Conservation (phyloP, 306 rosid species). For the Trifolium pratense region DNA sequence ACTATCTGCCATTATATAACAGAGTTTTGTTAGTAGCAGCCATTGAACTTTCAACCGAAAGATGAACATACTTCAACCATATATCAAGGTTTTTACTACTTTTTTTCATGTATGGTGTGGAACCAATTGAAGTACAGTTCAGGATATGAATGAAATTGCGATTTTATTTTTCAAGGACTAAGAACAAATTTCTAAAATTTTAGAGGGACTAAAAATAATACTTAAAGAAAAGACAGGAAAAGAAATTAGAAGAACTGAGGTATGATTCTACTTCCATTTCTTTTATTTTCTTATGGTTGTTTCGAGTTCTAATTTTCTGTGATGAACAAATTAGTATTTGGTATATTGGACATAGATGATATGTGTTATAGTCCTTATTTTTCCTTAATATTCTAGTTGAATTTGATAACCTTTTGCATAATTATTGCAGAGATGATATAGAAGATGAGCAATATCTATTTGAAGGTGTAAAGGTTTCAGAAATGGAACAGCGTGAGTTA, state of each 20-base stretch:
- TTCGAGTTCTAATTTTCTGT: slow-evolving; percentile 37
- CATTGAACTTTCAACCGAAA: too few relatives aligned
- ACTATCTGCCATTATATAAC: too few relatives aligned
- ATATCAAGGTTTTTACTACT: too few relatives aligned
- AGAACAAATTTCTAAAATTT: too few relatives aligned
- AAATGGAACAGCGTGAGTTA: slow-evolving; percentile 63
- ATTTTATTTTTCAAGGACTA: too few relatives aligned
- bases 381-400: slow-evolving; percentile 26
- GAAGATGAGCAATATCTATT: slow-evolving; percentile 92
- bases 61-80: too few relatives aligned
- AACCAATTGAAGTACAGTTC: too few relatives aligned
- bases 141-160: too few relatives aligned
- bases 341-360: slow-evolving; percentile 11
- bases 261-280: slow-evolving; percentile 37
- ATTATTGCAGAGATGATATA: slow-evolving; percentile 74
- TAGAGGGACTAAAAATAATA: too few relatives aligned
- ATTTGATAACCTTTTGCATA: slow-evolving; percentile 22
- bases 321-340: slow-evolving; percentile 6
- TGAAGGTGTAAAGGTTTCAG: slow-evolving; percentile 75
- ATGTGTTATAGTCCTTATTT: slow-evolving; percentile 19
- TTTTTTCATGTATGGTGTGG: too few relatives aligned
- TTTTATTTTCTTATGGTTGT: slow-evolving; percentile 27
- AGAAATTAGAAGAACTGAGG: slow-evolving; percentile 91
- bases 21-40: too few relatives aligned
- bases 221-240: slow-evolving; percentile 87